Evolutionary conservation across 495 filamentous ascomycete species (phyloP), one percentile per base, ranked within the genome.

Genomic region (Hamigera avellanea): DNA sequence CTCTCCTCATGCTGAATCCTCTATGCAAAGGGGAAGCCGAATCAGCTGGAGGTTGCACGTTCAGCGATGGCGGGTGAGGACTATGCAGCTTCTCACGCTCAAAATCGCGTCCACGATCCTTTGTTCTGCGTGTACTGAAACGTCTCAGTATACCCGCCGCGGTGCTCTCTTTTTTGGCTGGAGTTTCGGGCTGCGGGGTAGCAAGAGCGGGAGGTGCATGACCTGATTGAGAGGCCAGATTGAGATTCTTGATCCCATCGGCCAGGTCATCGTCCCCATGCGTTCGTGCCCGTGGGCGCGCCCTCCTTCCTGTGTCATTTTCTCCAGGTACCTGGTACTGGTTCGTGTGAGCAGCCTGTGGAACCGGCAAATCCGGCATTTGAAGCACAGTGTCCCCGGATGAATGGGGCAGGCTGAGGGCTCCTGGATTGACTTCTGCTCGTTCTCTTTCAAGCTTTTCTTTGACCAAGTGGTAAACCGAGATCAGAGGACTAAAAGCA

Each of bases 191-290:
- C 1, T 67, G 67, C 0, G 73, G 61, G 18, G 64, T 53, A 10
- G 71, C 67, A 28, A 75, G 62, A 26, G 77, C 68, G 14, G 73
- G 62, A 2, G 74, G 66, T 9, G 65, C 54, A 50, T 77, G 67
- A 40, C 67, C 57, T 23, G 63, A 59, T 6, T 67, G 57, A 6
- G 67, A 50, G 36, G 71, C 54, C 47, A 82, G 45, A 53, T 86
- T 77, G 13, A 81, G 57, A 48, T 80, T 81, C 57, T 86, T 84
- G 59, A 84, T 62, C 2, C 70, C 72, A 33, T 91, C 83, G 2
- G 76, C 66, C 12, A 88, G 72, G 23, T 99, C 93, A 43, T 96
- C 91, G 57, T 96, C 91, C 28, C 91, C 93, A 51, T 96, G 93
- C 0, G 91, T 96, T 38, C 93, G 67, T 19, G 91, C 87, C 29